A percentile compares a stretch with the other conserved stretches of the same genome.
Conservation (phyloP, 257 asterid genomes). For the Parsonsia alboflavescens region DNA sequence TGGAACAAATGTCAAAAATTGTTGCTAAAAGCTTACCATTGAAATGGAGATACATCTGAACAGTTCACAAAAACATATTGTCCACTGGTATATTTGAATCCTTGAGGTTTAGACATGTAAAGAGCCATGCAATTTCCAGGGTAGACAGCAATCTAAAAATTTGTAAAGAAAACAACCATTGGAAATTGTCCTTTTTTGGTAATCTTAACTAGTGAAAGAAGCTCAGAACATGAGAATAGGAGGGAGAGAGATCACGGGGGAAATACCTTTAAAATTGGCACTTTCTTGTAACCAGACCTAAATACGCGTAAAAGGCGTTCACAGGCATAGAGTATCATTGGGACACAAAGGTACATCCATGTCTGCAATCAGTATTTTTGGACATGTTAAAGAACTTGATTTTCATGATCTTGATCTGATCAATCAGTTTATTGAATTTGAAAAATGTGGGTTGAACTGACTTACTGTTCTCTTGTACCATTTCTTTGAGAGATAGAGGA, state of each 20-base stretch:
- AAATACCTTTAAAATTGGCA: conserved; percentile 26
- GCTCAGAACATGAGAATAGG: neutral
- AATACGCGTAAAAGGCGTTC: conserved; percentile 30
- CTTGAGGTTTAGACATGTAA: conserved; percentile 72
- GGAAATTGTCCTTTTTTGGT: neutral
- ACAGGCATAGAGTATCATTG: conserved; percentile 24
- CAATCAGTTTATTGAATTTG: too few species aligned
- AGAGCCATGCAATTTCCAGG: conserved; percentile 67
- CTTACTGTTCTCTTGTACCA: conserved; percentile 82
- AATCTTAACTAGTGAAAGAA: neutral
- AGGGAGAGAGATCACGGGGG: neutral
- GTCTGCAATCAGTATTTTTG: conserved; percentile 17
- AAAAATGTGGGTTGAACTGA: neutral
- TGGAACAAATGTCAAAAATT: too few species aligned
- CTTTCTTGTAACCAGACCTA: conserved; percentile 29
- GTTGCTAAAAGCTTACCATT: conserved; percentile 37
- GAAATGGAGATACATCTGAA: conserved; percentile 62
- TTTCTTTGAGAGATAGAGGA: conserved; percentile 46
- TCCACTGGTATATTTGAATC: conserved; percentile 68
- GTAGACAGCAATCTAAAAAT: conserved; percentile 55
- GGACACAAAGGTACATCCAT: conserved; percentile 30
- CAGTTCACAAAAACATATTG: conserved; percentile 63
- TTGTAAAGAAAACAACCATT: neutral
- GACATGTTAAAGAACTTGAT: neutral
- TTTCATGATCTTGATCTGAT: too few species aligned